Base-by-base conservation (phyloP, 495 filamentous ascomycete species). In the Chaetomium cochliodes region DNA sequence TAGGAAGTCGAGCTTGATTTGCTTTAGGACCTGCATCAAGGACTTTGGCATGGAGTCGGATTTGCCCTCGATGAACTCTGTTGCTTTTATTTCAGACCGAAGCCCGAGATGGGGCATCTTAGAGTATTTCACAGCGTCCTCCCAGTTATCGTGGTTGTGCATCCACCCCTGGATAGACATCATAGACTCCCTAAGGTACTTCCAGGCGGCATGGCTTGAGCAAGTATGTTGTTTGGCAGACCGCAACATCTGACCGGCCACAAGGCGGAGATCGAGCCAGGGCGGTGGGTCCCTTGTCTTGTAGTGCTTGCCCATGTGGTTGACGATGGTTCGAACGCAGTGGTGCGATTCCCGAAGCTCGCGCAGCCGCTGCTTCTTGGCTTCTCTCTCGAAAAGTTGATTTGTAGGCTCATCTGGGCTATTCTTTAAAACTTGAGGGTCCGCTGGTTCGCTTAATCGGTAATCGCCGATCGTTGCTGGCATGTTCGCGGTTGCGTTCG, bases 271-370 rank as follows among this genome's bases (percentile, higher is more conserved):
- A n/a, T 65, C 50, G 13, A 60, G 63, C 56, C 57, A 60, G n/a
- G 47, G 26, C 0, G 63, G 56, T 23, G 50, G 63, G 2, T 39
- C 8, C 25, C n/a, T 0, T 3, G 30, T 37, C 15, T 23, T 42
- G n/a, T 65, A 65, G 13, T 59, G 26, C 18, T 47, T 59, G 11
- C 18, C 39, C 33, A 65, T 65, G 46, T 65, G 63, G 33, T 18
- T 37, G 16, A 59, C 22, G 16, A 65, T 65, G 0, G 0, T 57
- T 22, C 18, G 11, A 18, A 60, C 55, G 26, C 20, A 65, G n/a
- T 33, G n/a, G 23, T 59, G 23, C 16, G 44, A 4, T 12, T 42
- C 56, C 23, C 23, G 9, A 11, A 65, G 56, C 23, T 65, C 49
- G 16, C 39, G 63, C 44, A 65, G 23, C 0, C 63, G 30, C 26